Evolutionary conservation across 2,329 filamentous ascomycete genomes (phyloP), one percentile per base, ranked within the genome.

Genomic region (Colletotrichum agaves): DNA sequence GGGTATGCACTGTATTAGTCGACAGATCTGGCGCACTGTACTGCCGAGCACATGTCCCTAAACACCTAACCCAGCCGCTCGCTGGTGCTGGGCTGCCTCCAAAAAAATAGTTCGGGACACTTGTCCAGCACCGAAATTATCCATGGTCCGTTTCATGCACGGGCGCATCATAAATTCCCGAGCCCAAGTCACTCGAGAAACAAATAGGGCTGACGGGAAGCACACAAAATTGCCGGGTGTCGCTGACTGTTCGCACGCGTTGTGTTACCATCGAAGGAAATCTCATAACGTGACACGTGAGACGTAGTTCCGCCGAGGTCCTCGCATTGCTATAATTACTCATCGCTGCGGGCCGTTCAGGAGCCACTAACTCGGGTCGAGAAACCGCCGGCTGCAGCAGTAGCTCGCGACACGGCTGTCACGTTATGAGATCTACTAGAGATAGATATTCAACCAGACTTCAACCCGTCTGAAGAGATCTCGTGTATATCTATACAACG

Each of bases 71-170:
- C 46, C 27, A 47, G 44, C 11, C 6, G 23, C 10, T 5, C 6
- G 23, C 10, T 5, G 44, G 7, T 23, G 53, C 19, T 46, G 44
- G 35, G 43, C 33, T 60, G 33, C 57, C 58, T 52, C 46, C 46
- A 31, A 7, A 2, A 59, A 4, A 21, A 41, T 19, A 59, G 8
- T 23, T 49, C 27, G 56, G 56, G 56, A 59, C 56, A 59, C 56
- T 21, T 59, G 56, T 59, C 56, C 56, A 39, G 17, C 50, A 55
- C 12, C 31, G 13, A 21, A 39, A 15, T 8, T 11, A 15, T n/a
- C 52, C 52, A 23, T 56, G 35, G 1, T 10, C 23, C 43, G 56
- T 59, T 49, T 59, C 56, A 59, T 23, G 56, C 56, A 59, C 50
- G 33, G 50, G 33, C 50, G 17, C 56, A 49, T 59, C 56, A 46